Evolutionary conservation across 371 early-diverging fungal genomes (phyloP), one percentile per base, ranked within the genome.

Genomic region (Lichtheimia ramosa): DNA sequence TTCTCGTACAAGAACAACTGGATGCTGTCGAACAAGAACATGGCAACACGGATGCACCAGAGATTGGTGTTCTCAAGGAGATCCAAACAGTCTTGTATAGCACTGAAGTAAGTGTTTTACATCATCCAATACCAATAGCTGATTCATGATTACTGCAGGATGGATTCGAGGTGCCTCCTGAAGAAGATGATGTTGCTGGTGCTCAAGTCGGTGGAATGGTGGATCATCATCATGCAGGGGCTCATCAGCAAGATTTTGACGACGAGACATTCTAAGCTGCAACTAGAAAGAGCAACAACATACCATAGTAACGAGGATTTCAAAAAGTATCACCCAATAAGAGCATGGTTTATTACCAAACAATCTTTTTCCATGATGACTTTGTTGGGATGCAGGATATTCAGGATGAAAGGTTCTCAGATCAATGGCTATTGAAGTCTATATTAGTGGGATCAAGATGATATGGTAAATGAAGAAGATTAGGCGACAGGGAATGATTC

Each of bases 31-130:
- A 68, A 43, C 43, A 43, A 50, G 60, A 65, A 2, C 49, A 56
- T 41, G 61, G 61, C n/a, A 75, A 69, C 18, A 63, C 69, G 1
- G 81, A 81, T 7, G 70, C 72, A 3, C 75, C 64, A 18, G 79
- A 80, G 0, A 68, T 56, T 14, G 61, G 63, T 24, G 66, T 92
- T 40, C 69, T 92, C 51, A 88, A 88, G 70, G 84, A 92, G 2
- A 85, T 95, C 64, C 91, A 92, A 66, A 77, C 70, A 13, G 83
- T 91, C 48, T 80, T 93, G 61, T 94, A 93, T 65, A 89, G 84
- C 71, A 94, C 94, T 52, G 95, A 94, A 68, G 96, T 79, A 42
- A 39, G 43, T 8, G 24, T 24, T 51, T 27, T 21, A n/a, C 3
- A 34, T 5, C 12, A 13, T 16, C 1, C 39, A 43, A 42, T 43